Evolutionary conservation across 2,329 filamentous ascomycete species (phyloP).

Genomic region (Fusarium buxicola): DNA sequence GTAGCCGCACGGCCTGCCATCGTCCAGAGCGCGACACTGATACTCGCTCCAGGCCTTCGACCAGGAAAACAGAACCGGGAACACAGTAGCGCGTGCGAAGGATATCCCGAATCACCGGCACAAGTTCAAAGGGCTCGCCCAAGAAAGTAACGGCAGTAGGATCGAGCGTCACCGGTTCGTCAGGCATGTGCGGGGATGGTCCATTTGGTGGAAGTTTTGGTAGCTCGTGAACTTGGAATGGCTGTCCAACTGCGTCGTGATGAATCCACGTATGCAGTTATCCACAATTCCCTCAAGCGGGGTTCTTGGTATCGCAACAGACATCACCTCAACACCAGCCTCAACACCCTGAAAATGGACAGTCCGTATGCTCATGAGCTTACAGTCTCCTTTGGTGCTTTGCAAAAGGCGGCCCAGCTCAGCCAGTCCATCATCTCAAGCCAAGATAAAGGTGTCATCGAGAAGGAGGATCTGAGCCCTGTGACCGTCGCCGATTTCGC

Average conservation of each 20-base stretch:
- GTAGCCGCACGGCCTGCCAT: constrained; percentile 60
- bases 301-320: constrained; percentile 13
- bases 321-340: constrained; percentile 16
- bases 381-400: constrained; percentile 55
- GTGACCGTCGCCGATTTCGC: constrained; percentile 71
- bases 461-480: constrained; percentile 67
- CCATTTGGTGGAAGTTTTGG: constrained; percentile 20
- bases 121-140: constrained; percentile 44
- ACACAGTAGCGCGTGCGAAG: constrained; percentile 61
- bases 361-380: constrained; percentile 58
- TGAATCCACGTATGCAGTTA: constrained; percentile 43
- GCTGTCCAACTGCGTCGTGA: constrained; percentile 3
- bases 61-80: constrained; percentile 61
- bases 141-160: constrained; percentile 44
- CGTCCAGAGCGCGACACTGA: constrained; percentile 50
- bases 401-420: constrained; percentile 60
- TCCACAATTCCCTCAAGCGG: constrained; percentile 43
- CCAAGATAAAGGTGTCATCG: constrained; percentile 62
- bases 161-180: constrained; percentile 38
- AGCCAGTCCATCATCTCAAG: constrained; percentile 61
- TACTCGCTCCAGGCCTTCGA: constrained; percentile 58
- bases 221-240: not conserved
- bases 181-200: constrained; percentile 41
- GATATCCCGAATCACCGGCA: constrained; percentile 61
- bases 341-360: constrained; percentile 51